Conservation (phyloP, 2,329 filamentous ascomycete species). For the Xylogone sp. region DNA sequence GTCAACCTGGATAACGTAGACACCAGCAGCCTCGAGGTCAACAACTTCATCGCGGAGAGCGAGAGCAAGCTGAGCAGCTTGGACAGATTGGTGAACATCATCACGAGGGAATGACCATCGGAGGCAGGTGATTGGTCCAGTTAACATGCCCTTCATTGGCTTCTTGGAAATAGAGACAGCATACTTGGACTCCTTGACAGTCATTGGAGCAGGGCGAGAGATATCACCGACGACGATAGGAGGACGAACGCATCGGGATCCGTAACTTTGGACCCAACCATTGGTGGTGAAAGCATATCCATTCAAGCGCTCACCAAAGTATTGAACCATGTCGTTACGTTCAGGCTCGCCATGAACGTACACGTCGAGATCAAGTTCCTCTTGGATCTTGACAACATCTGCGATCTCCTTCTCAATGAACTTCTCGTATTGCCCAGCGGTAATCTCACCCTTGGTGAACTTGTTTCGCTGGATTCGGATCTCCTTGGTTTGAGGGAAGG, state of each 20-base stretch:
- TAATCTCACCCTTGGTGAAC: slow-evolving; percentile 98
- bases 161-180: slow-evolving; percentile 94
- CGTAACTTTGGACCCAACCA: slow-evolving; percentile 98
- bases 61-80: slow-evolving; percentile 97
- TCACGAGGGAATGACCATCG: slow-evolving; percentile 99
- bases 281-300: slow-evolving; percentile 99
- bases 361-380: slow-evolving; percentile 96
- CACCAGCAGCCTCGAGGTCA: slow-evolving; percentile 93
- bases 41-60: slow-evolving; percentile 97
- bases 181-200: slow-evolving; percentile 99
- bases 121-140: slow-evolving; percentile 96
- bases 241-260: slow-evolving; percentile 95
- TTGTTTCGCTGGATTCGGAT: slow-evolving; percentile 96
- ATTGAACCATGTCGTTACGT: slow-evolving; percentile 99
- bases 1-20: slow-evolving; percentile 98
- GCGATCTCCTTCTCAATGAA: slow-evolving; percentile 99
- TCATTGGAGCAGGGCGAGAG: slow-evolving; percentile 95
- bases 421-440: slow-evolving; percentile 86
- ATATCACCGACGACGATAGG: slow-evolving; percentile 99
- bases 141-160: slow-evolving; percentile 99
- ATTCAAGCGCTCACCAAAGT: slow-evolving; percentile 96
- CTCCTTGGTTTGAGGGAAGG: slow-evolving; percentile 99
- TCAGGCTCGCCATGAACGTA: slow-evolving; percentile 98
- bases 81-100: slow-evolving; percentile 97
- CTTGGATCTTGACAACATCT: slow-evolving; percentile 92